phyloP scores from a whole-genome alignment of 2,329 filamentous ascomycete species.

The Lachnellula suecica region DNA sequence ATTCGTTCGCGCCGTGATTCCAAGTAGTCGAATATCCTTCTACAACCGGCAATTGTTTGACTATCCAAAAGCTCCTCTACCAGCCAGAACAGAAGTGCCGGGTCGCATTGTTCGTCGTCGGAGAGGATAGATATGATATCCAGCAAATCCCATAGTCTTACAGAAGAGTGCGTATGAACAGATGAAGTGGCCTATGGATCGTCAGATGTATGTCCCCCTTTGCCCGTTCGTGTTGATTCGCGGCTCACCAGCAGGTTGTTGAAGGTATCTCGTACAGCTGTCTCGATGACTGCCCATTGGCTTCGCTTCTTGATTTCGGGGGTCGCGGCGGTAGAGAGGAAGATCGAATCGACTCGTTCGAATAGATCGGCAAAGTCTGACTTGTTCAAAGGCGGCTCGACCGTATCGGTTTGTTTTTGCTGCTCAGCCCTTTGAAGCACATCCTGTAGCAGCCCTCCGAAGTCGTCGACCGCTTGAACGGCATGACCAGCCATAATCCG shows the following conservation, averaged over 20 bases:
- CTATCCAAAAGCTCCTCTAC: constrained; percentile 95
- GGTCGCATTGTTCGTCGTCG: constrained; percentile 75
- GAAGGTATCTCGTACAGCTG: constrained; percentile 78
- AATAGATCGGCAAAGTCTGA: constrained; percentile 57
- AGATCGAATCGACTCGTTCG: constrained; percentile 43
- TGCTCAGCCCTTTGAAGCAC: constrained; percentile 59
- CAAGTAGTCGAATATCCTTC: constrained; percentile 89
- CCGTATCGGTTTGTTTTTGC: constrained; percentile 56
- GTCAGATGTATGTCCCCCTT: constrained; percentile 34
- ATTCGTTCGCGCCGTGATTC: constrained; percentile 90
- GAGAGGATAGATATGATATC: constrained; percentile 89
- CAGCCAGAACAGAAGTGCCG: constrained; percentile 82
- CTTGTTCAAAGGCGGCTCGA: constrained; percentile 76
- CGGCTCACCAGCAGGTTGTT: constrained; percentile 71
- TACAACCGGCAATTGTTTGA: constrained; percentile 89
- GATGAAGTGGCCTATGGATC: constrained; percentile 63
- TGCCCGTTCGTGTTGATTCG: constrained; percentile 26
- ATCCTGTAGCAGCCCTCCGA: constrained; percentile 52
- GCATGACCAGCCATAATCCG: constrained; percentile 50
- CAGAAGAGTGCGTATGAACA: constrained; percentile 77
- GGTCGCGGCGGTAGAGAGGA: constrained; percentile 23
- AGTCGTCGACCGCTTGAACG: constrained; percentile 52
- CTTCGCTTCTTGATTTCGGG: constrained; percentile 41
- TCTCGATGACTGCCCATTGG: constrained; percentile 75
- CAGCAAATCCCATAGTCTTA: constrained; percentile 87